Evolutionary conservation across 345 rosid genomes (phyloP), one percentile per base, ranked within the genome.

Genomic region (Eucalyptus polybractea): DNA sequence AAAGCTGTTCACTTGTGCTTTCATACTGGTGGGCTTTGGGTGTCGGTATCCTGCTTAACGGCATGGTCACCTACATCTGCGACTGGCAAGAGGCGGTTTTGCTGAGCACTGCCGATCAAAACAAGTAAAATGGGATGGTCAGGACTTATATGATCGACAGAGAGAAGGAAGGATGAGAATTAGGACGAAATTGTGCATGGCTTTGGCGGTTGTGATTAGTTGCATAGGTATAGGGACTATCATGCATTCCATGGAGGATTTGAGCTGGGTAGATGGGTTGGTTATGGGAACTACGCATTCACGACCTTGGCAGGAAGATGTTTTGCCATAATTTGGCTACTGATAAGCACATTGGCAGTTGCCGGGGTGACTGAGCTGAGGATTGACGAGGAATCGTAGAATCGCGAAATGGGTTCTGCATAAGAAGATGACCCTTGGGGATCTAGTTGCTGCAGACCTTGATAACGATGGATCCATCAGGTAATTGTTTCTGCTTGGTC

Each of bases 131-230:
- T 91, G 86, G 93, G 2, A 92, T 92, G 95, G 87, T 93, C 21
- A 90, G 72, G 72, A 90, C 93, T 13, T 95, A 94, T 15, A 86
- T 95, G 94, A 87, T 95, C 6, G 98, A 96, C 89, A 93, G 88
- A 89, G 91, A 86, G 21, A 95, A 95, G 96, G 97, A n/a, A 92
- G 98, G 58, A 95, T 95, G 97, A 92, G 98, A 87, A 96, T 94
- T 45, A 89, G 96, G 83, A 93, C 88, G 45, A 96, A 96, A 86
- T 95, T 95, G 8, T 72, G 90, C 29, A 81, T 96, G 89, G 96
- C 98, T 50, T 88, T 94, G 88, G 92, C 22, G 5, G 94, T 93
- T 3, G 96, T 94, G 50, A n/a, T 94, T 33, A 89, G 92, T 10
- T 95, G 95, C 87, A 88, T 93, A 72, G 95, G 93, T 11, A 88